phyloP scores from a whole-genome alignment of 78 protist species.

The Dictyostelium citrinum region DNA sequence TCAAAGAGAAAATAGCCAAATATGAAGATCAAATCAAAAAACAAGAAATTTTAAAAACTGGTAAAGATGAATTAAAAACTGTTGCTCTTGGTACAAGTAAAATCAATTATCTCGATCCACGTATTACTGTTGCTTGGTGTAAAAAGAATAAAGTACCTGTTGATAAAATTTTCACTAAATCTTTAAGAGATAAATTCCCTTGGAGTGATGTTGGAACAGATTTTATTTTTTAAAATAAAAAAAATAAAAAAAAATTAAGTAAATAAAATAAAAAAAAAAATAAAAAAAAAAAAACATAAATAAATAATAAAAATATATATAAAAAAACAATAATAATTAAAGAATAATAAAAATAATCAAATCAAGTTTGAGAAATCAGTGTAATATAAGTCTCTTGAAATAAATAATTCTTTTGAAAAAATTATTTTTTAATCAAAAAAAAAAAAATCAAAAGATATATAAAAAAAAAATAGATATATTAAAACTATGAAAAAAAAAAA shows the following conservation, averaged over 20 bases:
- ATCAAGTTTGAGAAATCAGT: no score
- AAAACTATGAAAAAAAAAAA: no score
- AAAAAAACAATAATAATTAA: no score
- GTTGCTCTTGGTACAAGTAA: slow-evolving; percentile 96
- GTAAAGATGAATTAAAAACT: slow-evolving; percentile 84
- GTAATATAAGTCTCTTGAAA: no score
- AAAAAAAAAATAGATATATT: no score
- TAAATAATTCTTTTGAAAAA: no score
- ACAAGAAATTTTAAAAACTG: slow-evolving; percentile 48
- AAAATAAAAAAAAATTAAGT: background rate
- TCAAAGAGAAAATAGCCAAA: background rate
- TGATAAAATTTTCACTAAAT: slow-evolving; percentile 84
- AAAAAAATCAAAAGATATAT: no score
- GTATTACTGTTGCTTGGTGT: slow-evolving; percentile 98
- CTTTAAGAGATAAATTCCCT: slow-evolving; percentile 87
- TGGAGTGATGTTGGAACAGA: slow-evolving; percentile 91
- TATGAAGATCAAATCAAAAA: slow-evolving; percentile 62
- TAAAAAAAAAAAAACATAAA: background rate
- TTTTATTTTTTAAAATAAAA: slow-evolving; percentile 55
- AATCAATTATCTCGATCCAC: slow-evolving; percentile 99
- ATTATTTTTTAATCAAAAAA: no score
- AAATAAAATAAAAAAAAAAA: background rate
- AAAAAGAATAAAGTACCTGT: slow-evolving; percentile 86
- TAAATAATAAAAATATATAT: no score
- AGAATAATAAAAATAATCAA: no score